Evolutionary conservation across 192 early-diverging fungal species (phyloP), one percentile per base, ranked within the genome.

Genomic region (Linnemannia zychae): DNA sequence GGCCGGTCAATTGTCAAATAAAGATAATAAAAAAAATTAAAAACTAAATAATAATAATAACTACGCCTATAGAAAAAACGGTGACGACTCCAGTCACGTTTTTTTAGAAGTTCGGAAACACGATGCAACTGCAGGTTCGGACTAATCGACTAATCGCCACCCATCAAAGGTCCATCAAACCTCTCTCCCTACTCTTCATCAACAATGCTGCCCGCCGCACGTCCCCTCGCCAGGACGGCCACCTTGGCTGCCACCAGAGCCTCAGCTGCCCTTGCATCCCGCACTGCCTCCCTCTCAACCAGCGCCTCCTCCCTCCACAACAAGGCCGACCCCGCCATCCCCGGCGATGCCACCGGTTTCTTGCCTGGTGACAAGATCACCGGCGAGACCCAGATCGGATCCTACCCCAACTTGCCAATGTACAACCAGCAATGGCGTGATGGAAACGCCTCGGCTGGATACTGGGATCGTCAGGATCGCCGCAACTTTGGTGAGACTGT

Each of bases 401-500:
- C 93, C 57, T 95, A 95, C 73, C 94, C 94, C 73, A 94, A 94
- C 81, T 73, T 95, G 85, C 93, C 93, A 46, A 92, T 91, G 52
- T 76, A 87, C 83, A 93, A 90, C 78, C 80, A 90, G 37, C 92
- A 95, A 80, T 87, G 86, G 46, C 90, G 93, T 80, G 89, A 91
- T 72, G 91, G 90, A 57, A 88, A 79, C 66, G 34, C 74, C 13
- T 75, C 83, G 0, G 77, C 77, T 20, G 94, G 93, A 53, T 95
- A 92, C 91, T 90, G 89, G 91, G 93, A 95, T 88, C 85, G 88
- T 73, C 94, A 95, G 89, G 93, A 93, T 81, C 89, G 93, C 70
- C 90, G 94, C 69, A 95, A 95, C 90, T 94, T 93, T 90, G 94
- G 93, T 34, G 94, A 95, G 80, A 84, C 89, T 52, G 91, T 92